Conservation (phyloP, 1,284 basidiomycete species). For the Sporisorium iseilematis-ciliati region DNA sequence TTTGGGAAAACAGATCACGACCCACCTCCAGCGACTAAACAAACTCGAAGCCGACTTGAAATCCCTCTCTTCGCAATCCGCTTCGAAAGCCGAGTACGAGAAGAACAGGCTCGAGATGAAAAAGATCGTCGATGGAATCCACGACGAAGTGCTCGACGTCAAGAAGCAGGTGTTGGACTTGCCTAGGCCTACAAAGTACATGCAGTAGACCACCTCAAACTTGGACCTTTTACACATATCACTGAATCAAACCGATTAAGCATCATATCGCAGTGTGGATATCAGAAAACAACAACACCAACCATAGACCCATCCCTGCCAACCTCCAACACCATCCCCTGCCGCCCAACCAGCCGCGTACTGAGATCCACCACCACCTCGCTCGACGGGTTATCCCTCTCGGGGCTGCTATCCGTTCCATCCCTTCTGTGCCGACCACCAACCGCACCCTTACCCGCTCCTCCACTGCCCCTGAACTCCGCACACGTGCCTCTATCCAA, state of each 20-base stretch:
- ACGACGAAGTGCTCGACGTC: conserved; percentile 51
- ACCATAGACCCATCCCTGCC: conserved; percentile 44
- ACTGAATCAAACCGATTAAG: background rate
- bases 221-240: too few species aligned
- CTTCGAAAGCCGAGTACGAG: conserved; percentile 38
- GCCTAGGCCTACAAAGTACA: conserved; percentile 52
- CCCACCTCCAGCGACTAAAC: conserved; percentile 46
- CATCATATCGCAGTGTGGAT: background rate
- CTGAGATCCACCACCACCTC: conserved; percentile 45
- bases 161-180: conserved; percentile 51
- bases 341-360: conserved; percentile 35
- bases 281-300: conserved; percentile 40
- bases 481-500: conserved; percentile 47
- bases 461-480: conserved; percentile 28
- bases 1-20: conserved; percentile 42
- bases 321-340: conserved; percentile 46
- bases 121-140: conserved; percentile 52
- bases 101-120: conserved; percentile 44
- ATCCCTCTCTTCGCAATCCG: conserved; percentile 30
- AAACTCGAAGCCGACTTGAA: conserved; percentile 56
- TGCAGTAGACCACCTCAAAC: conserved; percentile 27
- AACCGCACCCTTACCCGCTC: background rate
- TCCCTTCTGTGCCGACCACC: conserved; percentile 13
- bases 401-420: conserved; percentile 19
- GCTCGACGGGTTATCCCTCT: conserved; percentile 22